These are phyloP conservation scores for Senecio squalidus DNA, from an alignment of 140 eudicot genomes.

Conservation along the genomic window DNA sequence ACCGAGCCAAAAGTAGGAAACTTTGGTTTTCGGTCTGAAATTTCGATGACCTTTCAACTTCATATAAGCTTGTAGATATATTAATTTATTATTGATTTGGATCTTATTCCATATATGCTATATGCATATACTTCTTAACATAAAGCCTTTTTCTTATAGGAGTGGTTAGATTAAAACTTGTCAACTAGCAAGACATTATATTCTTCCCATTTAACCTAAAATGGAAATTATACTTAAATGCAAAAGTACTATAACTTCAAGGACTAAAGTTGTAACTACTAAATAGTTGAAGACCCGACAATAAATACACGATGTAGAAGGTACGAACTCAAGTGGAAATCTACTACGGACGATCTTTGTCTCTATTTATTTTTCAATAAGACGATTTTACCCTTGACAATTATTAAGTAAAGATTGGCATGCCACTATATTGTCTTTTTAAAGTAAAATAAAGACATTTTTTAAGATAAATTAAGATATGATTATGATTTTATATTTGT, in stretches of 20 bases:
- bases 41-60: no score
- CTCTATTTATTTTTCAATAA: neutral
- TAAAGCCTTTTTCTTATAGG: constrained; percentile 12
- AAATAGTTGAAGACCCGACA: constrained; percentile 8
- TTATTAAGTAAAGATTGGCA: constrained; percentile 9
- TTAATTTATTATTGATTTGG: neutral
- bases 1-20: no score
- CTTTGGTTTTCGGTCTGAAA: no score
- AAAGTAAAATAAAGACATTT: neutral
- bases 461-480: constrained; percentile 24
- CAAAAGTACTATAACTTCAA: constrained; percentile 1
- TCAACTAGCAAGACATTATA: neutral
- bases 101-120: constrained; percentile 10
- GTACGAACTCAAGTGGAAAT: constrained; percentile 5
- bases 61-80: neutral
- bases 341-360: constrained; percentile 17
- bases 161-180: constrained; percentile 15
- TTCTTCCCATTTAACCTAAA: constrained; percentile 3
- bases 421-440: constrained; percentile 5
- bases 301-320: constrained; percentile 5
- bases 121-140: constrained; percentile 1
- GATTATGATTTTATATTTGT: constrained; percentile 18
- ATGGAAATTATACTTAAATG: neutral
- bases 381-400: constrained; percentile 16
- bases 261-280: constrained; percentile 5